Conservation (phyloP, 1,284 basidiomycete genomes). For the Tetrapyrgos nigripes region DNA sequence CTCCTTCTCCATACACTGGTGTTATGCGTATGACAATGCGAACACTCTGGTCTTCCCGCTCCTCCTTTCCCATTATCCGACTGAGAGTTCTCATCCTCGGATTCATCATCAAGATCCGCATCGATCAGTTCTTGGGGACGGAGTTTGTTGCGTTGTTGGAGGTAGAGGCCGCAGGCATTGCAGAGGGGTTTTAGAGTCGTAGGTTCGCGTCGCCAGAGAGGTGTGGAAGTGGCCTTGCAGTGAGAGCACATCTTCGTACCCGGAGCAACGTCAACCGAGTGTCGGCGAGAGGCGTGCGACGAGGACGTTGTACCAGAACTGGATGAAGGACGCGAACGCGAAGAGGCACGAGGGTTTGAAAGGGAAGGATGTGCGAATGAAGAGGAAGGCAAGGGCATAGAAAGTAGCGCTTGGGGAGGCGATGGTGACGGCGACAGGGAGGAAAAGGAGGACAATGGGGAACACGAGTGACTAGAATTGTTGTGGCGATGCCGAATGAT, state of each 20-base stretch:
- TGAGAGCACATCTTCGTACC: constrained; percentile 50
- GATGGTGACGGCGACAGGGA: constrained; percentile 6
- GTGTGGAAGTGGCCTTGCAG: constrained; percentile 52
- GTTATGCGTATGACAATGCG: constrained; percentile 52
- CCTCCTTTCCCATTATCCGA: too few relatives aligned
- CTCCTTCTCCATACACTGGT: constrained; percentile 57
- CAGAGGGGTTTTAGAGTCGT: constrained; percentile 49
- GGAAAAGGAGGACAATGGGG: constrained; percentile 12
- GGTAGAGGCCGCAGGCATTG: constrained; percentile 55
- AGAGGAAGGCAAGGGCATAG: too few relatives aligned
- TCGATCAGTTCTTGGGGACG: constrained; percentile 57
- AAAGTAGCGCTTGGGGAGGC: too few relatives aligned
- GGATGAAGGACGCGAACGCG: too few relatives aligned
- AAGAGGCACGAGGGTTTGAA: too few relatives aligned
- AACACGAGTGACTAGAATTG: constrained; percentile 2
- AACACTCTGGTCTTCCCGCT: constrained; percentile 52
- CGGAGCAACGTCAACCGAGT: constrained; percentile 33
- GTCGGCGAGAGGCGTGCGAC: constrained; percentile 27
- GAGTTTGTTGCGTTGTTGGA: constrained; percentile 52
- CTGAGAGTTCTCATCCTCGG: constrained; percentile 45
- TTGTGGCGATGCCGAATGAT: neutral
- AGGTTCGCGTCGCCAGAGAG: constrained; percentile 55
- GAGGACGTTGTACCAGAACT: too few relatives aligned
- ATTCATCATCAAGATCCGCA: constrained; percentile 47
- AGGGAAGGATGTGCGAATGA: too few relatives aligned